A percentile compares a stretch with the other conserved stretches of the same genome.
Conservation (phyloP, 2,329 filamentous ascomycete genomes). For the Hypomyces rosellus region DNA sequence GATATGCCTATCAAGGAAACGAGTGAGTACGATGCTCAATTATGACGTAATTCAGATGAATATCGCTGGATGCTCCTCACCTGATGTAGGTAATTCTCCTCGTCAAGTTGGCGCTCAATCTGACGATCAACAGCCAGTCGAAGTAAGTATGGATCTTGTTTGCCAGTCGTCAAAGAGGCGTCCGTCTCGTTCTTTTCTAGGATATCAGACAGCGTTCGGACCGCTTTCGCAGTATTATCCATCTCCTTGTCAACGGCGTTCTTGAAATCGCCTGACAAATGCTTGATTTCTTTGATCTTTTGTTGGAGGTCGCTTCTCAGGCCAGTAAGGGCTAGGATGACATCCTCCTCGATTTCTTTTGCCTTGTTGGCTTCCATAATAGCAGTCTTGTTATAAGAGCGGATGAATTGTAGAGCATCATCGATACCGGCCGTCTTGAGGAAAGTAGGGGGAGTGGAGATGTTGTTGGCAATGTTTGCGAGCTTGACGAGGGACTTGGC, state of each 20-base stretch:
- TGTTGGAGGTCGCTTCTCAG: conserved; percentile 82
- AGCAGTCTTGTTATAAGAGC: conserved; percentile 75
- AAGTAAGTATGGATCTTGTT: conserved; percentile 86
- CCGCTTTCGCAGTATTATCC: conserved; percentile 71
- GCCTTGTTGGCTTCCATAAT: conserved; percentile 81
- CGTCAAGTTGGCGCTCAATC: conserved; percentile 86
- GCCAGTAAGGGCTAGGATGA: conserved; percentile 79
- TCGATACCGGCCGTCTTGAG: conserved; percentile 76
- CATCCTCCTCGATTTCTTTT: conserved; percentile 82
- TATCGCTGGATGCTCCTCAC: conserved; percentile 41
- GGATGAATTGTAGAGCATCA: conserved; percentile 75
- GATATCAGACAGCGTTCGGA: conserved; percentile 74
- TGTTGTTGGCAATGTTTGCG: conserved; percentile 78
- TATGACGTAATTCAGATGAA: no score
- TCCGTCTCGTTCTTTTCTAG: conserved; percentile 76
- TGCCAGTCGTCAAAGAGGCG: conserved; percentile 64
- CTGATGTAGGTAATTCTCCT: conserved; percentile 94
- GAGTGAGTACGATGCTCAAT: neutral
- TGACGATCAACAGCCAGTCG: conserved; percentile 82
- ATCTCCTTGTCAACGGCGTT: conserved; percentile 95
- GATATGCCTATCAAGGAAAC: conserved; percentile 62
- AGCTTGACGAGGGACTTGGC: conserved; percentile 78
- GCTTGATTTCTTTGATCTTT: conserved; percentile 98
- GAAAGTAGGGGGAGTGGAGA: conserved; percentile 67
- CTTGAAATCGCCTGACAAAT: conserved; percentile 88